Conservation (phyloP, 371 early-diverging fungal genomes). For the Sporodiniella umbellata region DNA sequence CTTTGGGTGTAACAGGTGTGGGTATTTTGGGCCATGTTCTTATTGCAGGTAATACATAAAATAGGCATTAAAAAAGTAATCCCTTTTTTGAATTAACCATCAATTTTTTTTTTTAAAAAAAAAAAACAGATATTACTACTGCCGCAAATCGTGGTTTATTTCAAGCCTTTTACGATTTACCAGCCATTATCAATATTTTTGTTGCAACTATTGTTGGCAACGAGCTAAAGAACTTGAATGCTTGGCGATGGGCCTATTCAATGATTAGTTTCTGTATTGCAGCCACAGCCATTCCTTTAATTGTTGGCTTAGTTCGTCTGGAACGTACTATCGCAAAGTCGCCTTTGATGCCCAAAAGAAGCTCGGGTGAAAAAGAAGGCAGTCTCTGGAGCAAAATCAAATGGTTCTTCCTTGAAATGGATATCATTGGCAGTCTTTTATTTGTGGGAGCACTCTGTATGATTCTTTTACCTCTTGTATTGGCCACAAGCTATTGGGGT, state of each 20-base stretch:
- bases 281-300: constrained; percentile 16
- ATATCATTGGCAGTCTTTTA: constrained; percentile 39
- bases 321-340: constrained; percentile 17
- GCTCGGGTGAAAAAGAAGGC: too few relatives aligned
- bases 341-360: neutral
- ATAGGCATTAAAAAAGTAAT: too few relatives aligned
- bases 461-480: constrained; percentile 41
- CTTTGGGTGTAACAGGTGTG: constrained; percentile 34
- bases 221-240: constrained; percentile 7
- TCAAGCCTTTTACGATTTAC: constrained; percentile 32
- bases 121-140: constrained; percentile 27
- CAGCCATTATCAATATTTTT: constrained; percentile 28
- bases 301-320: constrained; percentile 14
- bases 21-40: constrained; percentile 33
- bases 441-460: constrained; percentile 39
- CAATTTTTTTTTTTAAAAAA: too few relatives aligned
- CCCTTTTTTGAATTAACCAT: too few relatives aligned
- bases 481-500: constrained; percentile 37
- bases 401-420: constrained; percentile 36
- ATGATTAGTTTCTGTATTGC: constrained; percentile 22
- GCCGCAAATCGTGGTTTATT: constrained; percentile 35
- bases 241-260: constrained; percentile 30
- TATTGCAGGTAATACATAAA: constrained; percentile 38
- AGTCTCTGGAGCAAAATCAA: too few relatives aligned
- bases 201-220: constrained; percentile 30